These are phyloP conservation scores for Xylariaceae sp. DNA, from an alignment of 2,329 filamentous ascomycete species.

Conservation along the genomic window DNA sequence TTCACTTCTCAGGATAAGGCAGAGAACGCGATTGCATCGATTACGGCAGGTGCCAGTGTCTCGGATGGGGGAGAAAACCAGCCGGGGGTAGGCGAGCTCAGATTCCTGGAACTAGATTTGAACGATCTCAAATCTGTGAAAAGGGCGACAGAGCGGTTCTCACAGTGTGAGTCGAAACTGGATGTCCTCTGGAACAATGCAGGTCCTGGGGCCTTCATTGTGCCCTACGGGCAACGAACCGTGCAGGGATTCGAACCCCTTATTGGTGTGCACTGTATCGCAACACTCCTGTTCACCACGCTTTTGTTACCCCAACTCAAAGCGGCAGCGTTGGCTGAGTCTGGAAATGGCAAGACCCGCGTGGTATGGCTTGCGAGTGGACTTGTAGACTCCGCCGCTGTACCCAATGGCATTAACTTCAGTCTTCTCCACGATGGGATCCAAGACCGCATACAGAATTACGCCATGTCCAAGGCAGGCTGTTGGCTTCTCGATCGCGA, in stretches of 20 bases:
- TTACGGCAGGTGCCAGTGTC: too few relatives aligned
- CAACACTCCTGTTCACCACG: slow-evolving; percentile 29
- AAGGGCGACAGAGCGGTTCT: slow-evolving; percentile 6
- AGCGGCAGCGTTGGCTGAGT: slow-evolving; percentile 21
- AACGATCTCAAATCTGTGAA: neutral
- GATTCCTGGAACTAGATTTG: slow-evolving; percentile 2
- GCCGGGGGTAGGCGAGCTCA: too few relatives aligned
- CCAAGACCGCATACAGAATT: slow-evolving; percentile 27
- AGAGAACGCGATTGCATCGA: too few relatives aligned
- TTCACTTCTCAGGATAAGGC: too few relatives aligned
- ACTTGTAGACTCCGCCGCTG: slow-evolving; percentile 25
- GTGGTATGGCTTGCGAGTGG: slow-evolving; percentile 30
- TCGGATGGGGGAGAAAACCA: too few relatives aligned
- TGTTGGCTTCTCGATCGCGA: too few relatives aligned
- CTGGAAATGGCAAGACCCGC: slow-evolving; percentile 13
- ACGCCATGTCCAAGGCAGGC: too few relatives aligned
- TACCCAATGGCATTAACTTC: slow-evolving; percentile 31
- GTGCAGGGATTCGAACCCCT: slow-evolving; percentile 10
- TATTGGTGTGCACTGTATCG: slow-evolving; percentile 12
- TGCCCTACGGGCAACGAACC: slow-evolving; percentile 7
- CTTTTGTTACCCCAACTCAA: slow-evolving; percentile 35
- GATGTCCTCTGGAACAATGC: slow-evolving; percentile 18
- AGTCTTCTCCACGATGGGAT: slow-evolving; percentile 21
- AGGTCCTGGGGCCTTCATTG: neutral
- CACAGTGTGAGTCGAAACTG: slow-evolving; percentile 6